These are phyloP conservation scores for Penicillium sp. DNA, from an alignment of 2,329 filamentous ascomycete genomes.

Conservation along the genomic window DNA sequence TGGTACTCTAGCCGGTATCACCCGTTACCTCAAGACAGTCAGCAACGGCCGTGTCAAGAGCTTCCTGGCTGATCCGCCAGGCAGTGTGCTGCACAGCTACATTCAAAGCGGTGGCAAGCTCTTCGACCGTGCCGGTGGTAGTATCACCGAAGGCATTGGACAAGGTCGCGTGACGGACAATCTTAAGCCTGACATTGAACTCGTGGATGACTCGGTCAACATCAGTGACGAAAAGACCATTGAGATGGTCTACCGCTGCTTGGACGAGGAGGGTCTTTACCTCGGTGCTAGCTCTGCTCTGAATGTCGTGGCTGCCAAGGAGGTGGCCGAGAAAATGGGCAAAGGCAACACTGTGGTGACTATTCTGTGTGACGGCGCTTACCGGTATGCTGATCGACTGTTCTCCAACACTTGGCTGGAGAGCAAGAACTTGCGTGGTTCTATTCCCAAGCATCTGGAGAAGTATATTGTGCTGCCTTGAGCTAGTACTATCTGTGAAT, in stretches of 20 bases:
- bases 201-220: constrained; percentile 76
- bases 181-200: constrained; percentile 71
- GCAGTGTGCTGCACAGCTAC: constrained; percentile 88
- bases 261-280: constrained; percentile 94
- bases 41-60: constrained; percentile 73
- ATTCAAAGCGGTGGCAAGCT: constrained; percentile 78
- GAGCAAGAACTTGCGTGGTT: constrained; percentile 72
- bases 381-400: constrained; percentile 86
- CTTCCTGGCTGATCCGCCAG: constrained; percentile 89
- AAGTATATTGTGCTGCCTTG: constrained; percentile 92
- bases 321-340: constrained; percentile 85
- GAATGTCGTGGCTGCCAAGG: constrained; percentile 92
- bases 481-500: constrained; percentile 9
- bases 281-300: constrained; percentile 87
- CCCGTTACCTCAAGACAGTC: constrained; percentile 79
- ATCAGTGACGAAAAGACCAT: constrained; percentile 92
- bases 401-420: constrained; percentile 89
- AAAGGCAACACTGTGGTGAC: constrained; percentile 88
- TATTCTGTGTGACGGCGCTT: constrained; percentile 91
- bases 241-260: constrained; percentile 92
- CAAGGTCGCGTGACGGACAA: constrained; percentile 97
- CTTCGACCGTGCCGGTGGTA: constrained; percentile 71
- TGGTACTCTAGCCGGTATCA: constrained; percentile 83
- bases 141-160: constrained; percentile 96
- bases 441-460: constrained; percentile 76